Conservation (phyloP, 305 asterid species). For the Solanum hybrid region DNA sequence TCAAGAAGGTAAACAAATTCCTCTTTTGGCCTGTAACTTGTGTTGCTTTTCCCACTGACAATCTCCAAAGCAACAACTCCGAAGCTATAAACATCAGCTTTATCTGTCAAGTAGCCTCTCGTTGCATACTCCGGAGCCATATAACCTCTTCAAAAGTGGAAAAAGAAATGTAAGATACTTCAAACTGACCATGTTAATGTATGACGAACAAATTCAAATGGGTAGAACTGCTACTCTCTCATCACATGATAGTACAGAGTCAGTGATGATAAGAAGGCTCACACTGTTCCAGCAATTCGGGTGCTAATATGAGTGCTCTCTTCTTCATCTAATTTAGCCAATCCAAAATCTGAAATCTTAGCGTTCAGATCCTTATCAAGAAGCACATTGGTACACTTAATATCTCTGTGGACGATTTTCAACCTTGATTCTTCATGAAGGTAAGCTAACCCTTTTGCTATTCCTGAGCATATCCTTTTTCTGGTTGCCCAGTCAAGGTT, state of each 20-base stretch:
- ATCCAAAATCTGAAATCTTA: slow-evolving; percentile 87
- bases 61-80: slow-evolving; percentile 86
- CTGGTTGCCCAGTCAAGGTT: slow-evolving; percentile 77
- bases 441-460: slow-evolving; percentile 81
- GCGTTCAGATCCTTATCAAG: slow-evolving; percentile 72
- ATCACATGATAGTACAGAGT: background rate
- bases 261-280: slow-evolving; percentile 7
- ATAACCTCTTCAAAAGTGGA: slow-evolving; percentile 71
- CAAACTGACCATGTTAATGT: background rate
- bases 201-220: background rate
- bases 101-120: slow-evolving; percentile 88
- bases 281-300: slow-evolving; percentile 87
- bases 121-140: slow-evolving; percentile 97
- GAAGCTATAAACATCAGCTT: slow-evolving; percentile 89
- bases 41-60: slow-evolving; percentile 87
- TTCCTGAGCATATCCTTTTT: slow-evolving; percentile 61
- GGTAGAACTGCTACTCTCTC: background rate
- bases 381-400: slow-evolving; percentile 83
- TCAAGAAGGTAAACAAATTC: slow-evolving; percentile 91
- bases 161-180: background rate
- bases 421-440: slow-evolving; percentile 90
- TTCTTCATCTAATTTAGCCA: slow-evolving; percentile 90
- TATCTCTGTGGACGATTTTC: slow-evolving; percentile 86
- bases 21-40: slow-evolving; percentile 70
- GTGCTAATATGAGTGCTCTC: slow-evolving; percentile 94